Evolutionary conservation across 2,329 filamentous ascomycete genomes (phyloP).

Genomic region (Aspergillus fijiensis): DNA sequence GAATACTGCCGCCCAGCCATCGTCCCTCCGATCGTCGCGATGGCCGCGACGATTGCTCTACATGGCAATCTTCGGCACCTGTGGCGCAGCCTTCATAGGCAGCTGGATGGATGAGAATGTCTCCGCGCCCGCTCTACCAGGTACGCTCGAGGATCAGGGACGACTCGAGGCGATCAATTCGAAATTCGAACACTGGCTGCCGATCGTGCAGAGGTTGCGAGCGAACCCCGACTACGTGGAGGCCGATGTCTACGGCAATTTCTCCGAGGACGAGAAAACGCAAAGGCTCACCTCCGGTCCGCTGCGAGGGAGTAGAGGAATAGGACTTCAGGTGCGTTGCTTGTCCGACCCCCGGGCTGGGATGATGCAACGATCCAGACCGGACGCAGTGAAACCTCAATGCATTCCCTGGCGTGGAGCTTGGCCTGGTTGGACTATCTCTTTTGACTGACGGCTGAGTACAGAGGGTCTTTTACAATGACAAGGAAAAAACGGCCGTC

Average conservation of each 20-base stretch:
- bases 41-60: conserved; percentile 40
- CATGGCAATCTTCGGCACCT: conserved; percentile 32
- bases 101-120: conserved; percentile 26
- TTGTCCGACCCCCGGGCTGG: conserved; percentile 16
- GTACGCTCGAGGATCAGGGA: conserved; percentile 34
- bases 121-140: conserved; percentile 32
- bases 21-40: conserved; percentile 23
- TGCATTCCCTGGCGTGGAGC: not conserved
- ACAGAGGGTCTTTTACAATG: conserved; percentile 66
- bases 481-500: conserved; percentile 56
- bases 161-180: conserved; percentile 31
- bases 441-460: conserved; percentile 18
- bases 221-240: conserved; percentile 42
- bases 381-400: not conserved
- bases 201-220: conserved; percentile 40
- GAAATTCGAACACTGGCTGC: conserved; percentile 34
- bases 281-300: conserved; percentile 41
- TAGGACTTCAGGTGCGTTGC: conserved; percentile 42
- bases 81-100: conserved; percentile 31
- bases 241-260: conserved; percentile 38
- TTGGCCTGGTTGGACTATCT: not conserved
- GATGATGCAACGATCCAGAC: not conserved
- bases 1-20: conserved; percentile 21
- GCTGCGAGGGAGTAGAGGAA: conserved; percentile 40
- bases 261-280: conserved; percentile 35